Evolutionary conservation across 164 flowering plant species (phyloP), one percentile per base, ranked within the genome.

Genomic region (Chimonanthus salicifolius): DNA sequence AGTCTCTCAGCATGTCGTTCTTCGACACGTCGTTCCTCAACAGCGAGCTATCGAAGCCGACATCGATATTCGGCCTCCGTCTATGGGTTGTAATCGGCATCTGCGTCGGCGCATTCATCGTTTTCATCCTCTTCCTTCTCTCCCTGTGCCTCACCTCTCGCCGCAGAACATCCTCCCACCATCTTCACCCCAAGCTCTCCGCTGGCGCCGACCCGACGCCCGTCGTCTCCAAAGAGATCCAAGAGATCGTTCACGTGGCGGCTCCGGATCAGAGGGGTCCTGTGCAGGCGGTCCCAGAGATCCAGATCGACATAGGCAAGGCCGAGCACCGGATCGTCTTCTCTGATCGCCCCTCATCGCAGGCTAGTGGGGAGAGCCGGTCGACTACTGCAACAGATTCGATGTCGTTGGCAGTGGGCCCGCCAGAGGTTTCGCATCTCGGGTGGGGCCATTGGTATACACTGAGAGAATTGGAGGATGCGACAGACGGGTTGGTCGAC

Each of bases 391-490:
- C 81, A 2, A 74, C 82, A 4, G 93, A 91, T 43, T 83, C 92
- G 62, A 84, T 82, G 64, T 86, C 94, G 49, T 76, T 80, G 49
- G 88, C 87, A 7, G 88, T 87, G 7, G 83, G 79, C 4, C 74
- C 74, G 68, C 98, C 98, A 15, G 97, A 95, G 81, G 99, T 92
- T 47, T 91, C 97, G 67, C 97, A 95, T 81, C 84, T 93, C 62
- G 99, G 99, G 33, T 95, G 99, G 99, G 98, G 98, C 9, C 80
- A 97, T 74, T 92, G 98, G 98, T 95, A 93, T 67, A 95, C 98
- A 46, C 74, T 95, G 78, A 84, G 99, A 43, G 99, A 95, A 84
- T 84, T 95, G 67, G 99, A 95, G 72, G 86, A 80, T 33, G 98
- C 99, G 3, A 93, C 97, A 0, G 82, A 88, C 73, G 91, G 97